phyloP scores from a whole-genome alignment of 257 asterid species.

The Mentha longifolia region DNA sequence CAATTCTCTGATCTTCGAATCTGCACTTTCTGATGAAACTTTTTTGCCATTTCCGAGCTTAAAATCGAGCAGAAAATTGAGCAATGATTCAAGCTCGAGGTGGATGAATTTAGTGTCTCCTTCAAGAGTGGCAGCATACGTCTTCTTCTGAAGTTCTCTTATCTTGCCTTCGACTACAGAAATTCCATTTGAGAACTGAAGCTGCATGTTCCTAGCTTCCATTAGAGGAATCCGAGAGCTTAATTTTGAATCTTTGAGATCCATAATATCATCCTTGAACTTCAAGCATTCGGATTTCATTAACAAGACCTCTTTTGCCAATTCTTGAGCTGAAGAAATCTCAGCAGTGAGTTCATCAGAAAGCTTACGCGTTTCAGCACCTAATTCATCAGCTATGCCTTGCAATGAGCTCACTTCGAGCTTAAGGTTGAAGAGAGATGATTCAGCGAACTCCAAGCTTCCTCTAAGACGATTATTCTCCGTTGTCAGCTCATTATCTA shows the following conservation, averaged over 20 bases:
- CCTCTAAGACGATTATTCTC: conserved; percentile 78
- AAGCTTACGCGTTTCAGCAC: conserved; percentile 65
- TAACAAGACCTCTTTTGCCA: conserved; percentile 64
- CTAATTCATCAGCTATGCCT: conserved; percentile 69
- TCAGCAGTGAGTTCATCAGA: conserved; percentile 62
- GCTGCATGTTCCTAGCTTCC: conserved; percentile 43
- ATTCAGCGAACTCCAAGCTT: conserved; percentile 79
- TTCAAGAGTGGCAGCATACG: conserved; percentile 48
- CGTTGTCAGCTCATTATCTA: conserved; percentile 62
- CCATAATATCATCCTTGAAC: conserved; percentile 66
- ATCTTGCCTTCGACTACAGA: conserved; percentile 61
- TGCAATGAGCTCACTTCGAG: conserved; percentile 80
- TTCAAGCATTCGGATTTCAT: conserved; percentile 72
- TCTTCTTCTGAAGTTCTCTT: conserved; percentile 67
- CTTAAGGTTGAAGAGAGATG: conserved; percentile 74
- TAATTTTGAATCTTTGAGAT: conserved; percentile 52
- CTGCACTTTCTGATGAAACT: conserved; percentile 40
- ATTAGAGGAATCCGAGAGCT: conserved; percentile 45
- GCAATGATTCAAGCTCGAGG: conserved; percentile 68
- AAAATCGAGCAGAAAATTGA: conserved; percentile 54
- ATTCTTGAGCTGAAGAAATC: conserved; percentile 61
- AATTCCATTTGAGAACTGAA: conserved; percentile 59
- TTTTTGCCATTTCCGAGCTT: conserved; percentile 58
- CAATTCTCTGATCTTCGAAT: conserved; percentile 38
- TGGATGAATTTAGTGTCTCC: conserved; percentile 59